phyloP scores from a whole-genome alignment of 2,329 filamentous ascomycete genomes.

The Talaromyces sp. region DNA sequence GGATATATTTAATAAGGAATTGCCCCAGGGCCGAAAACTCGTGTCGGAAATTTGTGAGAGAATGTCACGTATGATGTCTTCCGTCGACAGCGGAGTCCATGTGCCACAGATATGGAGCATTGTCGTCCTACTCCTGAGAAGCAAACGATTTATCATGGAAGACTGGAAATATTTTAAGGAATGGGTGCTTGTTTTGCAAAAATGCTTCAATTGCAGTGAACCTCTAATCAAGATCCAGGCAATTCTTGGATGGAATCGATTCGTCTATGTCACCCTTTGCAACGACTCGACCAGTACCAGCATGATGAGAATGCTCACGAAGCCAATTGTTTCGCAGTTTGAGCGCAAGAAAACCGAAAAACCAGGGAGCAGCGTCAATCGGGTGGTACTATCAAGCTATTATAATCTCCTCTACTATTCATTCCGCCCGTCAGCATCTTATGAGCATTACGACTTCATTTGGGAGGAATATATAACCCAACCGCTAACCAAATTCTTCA shows the following conservation, averaged over 20 bases:
- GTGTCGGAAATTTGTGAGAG: constrained; percentile 63
- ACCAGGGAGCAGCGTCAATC: constrained; percentile 39
- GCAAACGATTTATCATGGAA: constrained; percentile 51
- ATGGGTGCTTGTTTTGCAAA: constrained; percentile 75
- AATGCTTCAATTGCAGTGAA: constrained; percentile 77
- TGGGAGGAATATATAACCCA: constrained; percentile 72
- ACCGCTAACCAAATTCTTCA: constrained; percentile 55
- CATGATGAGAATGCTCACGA: constrained; percentile 59
- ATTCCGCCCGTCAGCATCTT: constrained; percentile 63
- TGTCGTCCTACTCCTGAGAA: constrained; percentile 68
- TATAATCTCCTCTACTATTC: constrained; percentile 79
- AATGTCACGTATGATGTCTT: constrained; percentile 60
- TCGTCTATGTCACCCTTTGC: constrained; percentile 67
- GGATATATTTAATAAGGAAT: constrained; percentile 44
- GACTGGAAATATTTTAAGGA: constrained; percentile 66
- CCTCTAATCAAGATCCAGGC: constrained; percentile 65
- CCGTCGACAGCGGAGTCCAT: constrained; percentile 53
- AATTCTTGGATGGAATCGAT: constrained; percentile 77
- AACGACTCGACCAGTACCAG: constrained; percentile 52
- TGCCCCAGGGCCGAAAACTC: constrained; percentile 54
- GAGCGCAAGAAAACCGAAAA: constrained; percentile 56
- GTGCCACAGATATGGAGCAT: constrained; percentile 90
- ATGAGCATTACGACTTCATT: constrained; percentile 62
- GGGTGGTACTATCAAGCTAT: constrained; percentile 64
- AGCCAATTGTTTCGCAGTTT: constrained; percentile 64